Base-by-base conservation (phyloP, 257 asterid species). In the Salvia miltiorrhiza region DNA sequence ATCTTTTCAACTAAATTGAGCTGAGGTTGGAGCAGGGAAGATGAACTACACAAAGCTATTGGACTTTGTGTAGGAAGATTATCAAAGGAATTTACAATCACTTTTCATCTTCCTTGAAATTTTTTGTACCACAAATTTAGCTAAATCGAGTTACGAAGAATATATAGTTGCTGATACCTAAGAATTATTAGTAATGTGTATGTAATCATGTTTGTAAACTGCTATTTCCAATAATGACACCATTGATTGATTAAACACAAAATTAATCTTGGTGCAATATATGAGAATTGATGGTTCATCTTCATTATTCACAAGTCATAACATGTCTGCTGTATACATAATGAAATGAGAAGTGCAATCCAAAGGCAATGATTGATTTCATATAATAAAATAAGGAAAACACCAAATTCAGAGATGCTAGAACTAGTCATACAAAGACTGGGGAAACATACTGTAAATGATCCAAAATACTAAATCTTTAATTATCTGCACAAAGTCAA, bases 11-110 rank as follows among this genome's bases (percentile, higher is more conserved):
- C 43, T 1, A 17, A 21, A 68, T 2, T 39, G 35, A 54, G 56
- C 12, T 24, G 53, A 39, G 60, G 23, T 10, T 30, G 24, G 41
- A 43, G 61, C 44, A 14, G 59, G 32, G 41, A 28, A 32, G 50
- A 61, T 58, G 74, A 47, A 57, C 48, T 17, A 43, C 50, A 47
- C 54, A 57, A 55, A 53, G 54, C 23, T 58, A 20, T 54, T 16
- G 5, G 19, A 64, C 26, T 73, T n/a, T n/a, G n/a, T 43, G 10
- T 16, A 2, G 44, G 16, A n/a, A 59, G 23, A 32, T 37, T 53
- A 52, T 41, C 23, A 44, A 73, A 12, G 58, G 10, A 43, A 66
- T 20, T 30, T 55, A 45, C 8, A 1, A 53, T 43, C 66, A 41
- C 4, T 19, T 19, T 30, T 43, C 61, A 20, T 7, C 35, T 63